Evolutionary conservation across 176 grass and related monocot species (phyloP).

Genomic region (Rhipidocladum racemiflorum): DNA sequence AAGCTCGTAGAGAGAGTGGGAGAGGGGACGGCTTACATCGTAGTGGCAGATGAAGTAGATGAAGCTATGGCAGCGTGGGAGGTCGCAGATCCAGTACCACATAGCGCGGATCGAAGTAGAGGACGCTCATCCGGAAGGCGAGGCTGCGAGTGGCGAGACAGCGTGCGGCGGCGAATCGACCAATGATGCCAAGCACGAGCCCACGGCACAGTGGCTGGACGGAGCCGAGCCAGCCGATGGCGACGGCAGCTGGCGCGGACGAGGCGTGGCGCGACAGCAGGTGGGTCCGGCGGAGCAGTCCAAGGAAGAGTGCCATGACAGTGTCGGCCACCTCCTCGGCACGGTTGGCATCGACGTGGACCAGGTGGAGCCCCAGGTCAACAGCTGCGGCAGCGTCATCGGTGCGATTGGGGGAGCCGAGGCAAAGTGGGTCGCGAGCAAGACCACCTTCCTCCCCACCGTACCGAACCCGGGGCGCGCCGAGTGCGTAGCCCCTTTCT

Average conservation of each 20-base stretch:
- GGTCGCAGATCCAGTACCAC: slow-evolving; percentile 43
- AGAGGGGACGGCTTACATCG: too few relatives aligned
- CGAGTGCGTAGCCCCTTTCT: too few relatives aligned
- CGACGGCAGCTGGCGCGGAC: slow-evolving; percentile 50
- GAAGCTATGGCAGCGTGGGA: not conserved
- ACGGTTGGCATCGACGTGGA: slow-evolving; percentile 83
- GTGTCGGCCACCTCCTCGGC: slow-evolving; percentile 95
- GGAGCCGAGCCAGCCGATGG: slow-evolving; percentile 65
- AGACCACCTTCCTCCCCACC: too few relatives aligned
- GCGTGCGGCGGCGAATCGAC: slow-evolving; percentile 66
- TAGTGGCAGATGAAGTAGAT: too few relatives aligned
- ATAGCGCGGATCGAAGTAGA: slow-evolving; percentile 84
- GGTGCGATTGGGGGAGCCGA: slow-evolving; percentile 75
- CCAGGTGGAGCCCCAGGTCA: slow-evolving; percentile 76
- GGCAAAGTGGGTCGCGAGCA: too few relatives aligned
- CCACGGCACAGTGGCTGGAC: slow-evolving; percentile 81
- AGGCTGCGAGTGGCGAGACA: slow-evolving; percentile 91
- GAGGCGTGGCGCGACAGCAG: slow-evolving; percentile 74
- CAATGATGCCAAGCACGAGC: slow-evolving; percentile 88
- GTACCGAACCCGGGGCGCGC: too few relatives aligned
- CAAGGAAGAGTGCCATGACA: slow-evolving; percentile 90
- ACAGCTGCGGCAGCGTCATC: slow-evolving; percentile 65
- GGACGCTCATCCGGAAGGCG: slow-evolving; percentile 89
- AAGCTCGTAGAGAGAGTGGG: too few relatives aligned
- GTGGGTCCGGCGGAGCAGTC: slow-evolving; percentile 76